Conservation (phyloP, 257 asterid species). For the Thymus mandschuricus region DNA sequence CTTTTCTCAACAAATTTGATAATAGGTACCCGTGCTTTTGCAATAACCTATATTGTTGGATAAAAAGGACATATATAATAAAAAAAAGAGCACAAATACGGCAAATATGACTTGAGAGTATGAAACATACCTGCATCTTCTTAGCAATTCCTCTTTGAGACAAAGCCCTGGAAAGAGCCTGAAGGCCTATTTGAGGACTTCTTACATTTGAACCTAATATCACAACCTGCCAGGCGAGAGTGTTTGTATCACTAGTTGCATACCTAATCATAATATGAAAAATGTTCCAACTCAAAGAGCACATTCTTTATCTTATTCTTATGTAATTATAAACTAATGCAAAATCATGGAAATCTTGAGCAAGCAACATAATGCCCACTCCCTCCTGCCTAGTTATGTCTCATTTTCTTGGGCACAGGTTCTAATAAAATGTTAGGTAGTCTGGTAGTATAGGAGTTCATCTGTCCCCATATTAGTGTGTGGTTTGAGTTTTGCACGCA, state of each 20-base stretch:
- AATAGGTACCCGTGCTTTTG: slow-evolving; percentile 96
- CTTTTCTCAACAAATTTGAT: slow-evolving; percentile 92
- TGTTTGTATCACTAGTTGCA: neutral
- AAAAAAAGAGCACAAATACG: slow-evolving; percentile 23
- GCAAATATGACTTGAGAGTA: slow-evolving; percentile 30
- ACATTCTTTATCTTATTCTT: neutral
- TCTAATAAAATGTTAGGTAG: too few species aligned
- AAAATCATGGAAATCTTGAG: too few species aligned
- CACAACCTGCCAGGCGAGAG: slow-evolving; percentile 63
- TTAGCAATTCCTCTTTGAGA: slow-evolving; percentile 87
- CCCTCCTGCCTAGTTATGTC: too few species aligned
- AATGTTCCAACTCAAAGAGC: neutral
- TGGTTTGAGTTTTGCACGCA: too few species aligned
- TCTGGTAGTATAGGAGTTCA: too few species aligned
- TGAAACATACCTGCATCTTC: slow-evolving; percentile 75
- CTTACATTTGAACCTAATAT: slow-evolving; percentile 73
- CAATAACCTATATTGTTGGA: slow-evolving; percentile 65
- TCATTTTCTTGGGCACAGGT: too few species aligned
- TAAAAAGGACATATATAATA: slow-evolving; percentile 12
- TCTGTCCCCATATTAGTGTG: too few species aligned
- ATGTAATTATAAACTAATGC: too few species aligned
- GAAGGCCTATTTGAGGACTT: slow-evolving; percentile 79
- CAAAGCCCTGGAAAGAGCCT: slow-evolving; percentile 89
- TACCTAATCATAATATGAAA: too few species aligned
- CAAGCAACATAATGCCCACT: too few species aligned